Evolutionary conservation across 23 red algal genomes (phyloP), one percentile per base, ranked within the genome.

Genomic region (Chondrus crispus): DNA sequence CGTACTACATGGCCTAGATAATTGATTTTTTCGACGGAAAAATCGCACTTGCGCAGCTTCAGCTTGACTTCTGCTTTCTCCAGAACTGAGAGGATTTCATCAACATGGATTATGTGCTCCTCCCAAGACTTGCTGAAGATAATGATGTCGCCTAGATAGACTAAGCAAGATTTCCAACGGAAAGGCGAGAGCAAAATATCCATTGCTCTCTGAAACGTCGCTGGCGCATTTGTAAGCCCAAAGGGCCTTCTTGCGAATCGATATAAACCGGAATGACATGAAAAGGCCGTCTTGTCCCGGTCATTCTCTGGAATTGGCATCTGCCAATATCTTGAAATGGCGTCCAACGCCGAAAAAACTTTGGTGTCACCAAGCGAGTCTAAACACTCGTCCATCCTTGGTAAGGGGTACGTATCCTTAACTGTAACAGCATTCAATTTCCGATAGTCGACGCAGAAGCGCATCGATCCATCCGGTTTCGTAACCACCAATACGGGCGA

Each of bases 61-160:
- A 83, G 46, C 8, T 40, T 55, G 8, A 83, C n/a, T 0, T 28
- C 45, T 5, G 78, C 78, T 51, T 53, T 52, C 52, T 52, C 28
- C 35, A 83, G 28, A 20, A 83, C 43, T 22, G 39, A 10, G 11
- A 83, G 45, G 39, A 78, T 12, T 10, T 78, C 1, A n/a, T 48
- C 9, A 28, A 83, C 19, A 47, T 76, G 71, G 38, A 7, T 1
- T 20, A 83, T 46, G 78, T 83, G 78, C 8, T 38, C 46, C 45
- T 62, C 35, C 29, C 29, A 62, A 18, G 78, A n/a, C 22, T 52
- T 46, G 45, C n/a, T 29, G 78, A 52, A 83, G 47, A 83, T 62
- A 20, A 83, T 60, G 39, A 83, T 35, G 52, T 83, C 78, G 24
- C 57, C 53, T 16, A 83, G 1, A 52, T 83, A 83, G 46, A 83